These are phyloP conservation scores for Friedmanniomyces endolithicus DNA, from an alignment of 495 filamentous ascomycete genomes.

Conservation along the genomic window DNA sequence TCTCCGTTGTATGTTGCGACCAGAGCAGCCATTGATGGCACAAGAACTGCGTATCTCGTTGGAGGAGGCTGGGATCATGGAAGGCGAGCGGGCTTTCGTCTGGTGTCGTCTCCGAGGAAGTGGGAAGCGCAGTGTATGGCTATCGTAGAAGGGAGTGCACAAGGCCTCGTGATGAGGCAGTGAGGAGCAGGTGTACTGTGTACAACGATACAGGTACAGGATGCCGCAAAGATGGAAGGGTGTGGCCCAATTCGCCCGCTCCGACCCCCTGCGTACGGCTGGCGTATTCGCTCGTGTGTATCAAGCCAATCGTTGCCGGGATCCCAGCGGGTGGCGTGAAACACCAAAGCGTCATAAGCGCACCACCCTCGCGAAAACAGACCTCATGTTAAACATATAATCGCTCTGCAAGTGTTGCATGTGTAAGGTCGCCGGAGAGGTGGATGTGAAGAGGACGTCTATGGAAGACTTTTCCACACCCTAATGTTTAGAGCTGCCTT, in stretches of 20 bases:
- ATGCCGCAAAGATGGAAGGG: not conserved
- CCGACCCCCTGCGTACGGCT: constrained; percentile 2
- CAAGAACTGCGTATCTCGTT: constrained; percentile 10
- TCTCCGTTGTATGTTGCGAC: constrained; percentile 23
- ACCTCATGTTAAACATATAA: not conserved
- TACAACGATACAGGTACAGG: not conserved
- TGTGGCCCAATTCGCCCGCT: not conserved
- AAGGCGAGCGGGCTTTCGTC: constrained; percentile 6
- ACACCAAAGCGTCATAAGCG: not conserved
- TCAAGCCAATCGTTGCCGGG: constrained; percentile 17
- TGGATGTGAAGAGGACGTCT: not conserved
- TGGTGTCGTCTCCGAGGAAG: not conserved
- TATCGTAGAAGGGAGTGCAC: not conserved
- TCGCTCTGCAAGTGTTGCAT: too few relatives aligned
- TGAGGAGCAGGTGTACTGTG: not conserved
- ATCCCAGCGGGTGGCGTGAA: constrained; percentile 1
- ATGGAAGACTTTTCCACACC: not conserved
- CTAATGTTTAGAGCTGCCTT: not conserved
- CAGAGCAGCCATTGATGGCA: constrained; percentile 26
- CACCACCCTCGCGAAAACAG: not conserved
- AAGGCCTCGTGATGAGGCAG: not conserved
- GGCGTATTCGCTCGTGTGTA: constrained; percentile 15
- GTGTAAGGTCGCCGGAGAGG: not conserved
- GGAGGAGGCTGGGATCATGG: constrained; percentile 18
- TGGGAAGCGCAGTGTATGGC: not conserved